These are phyloP conservation scores for Chalara sp. DNA, from an alignment of 2,329 filamentous ascomycete genomes.

Conservation along the genomic window DNA sequence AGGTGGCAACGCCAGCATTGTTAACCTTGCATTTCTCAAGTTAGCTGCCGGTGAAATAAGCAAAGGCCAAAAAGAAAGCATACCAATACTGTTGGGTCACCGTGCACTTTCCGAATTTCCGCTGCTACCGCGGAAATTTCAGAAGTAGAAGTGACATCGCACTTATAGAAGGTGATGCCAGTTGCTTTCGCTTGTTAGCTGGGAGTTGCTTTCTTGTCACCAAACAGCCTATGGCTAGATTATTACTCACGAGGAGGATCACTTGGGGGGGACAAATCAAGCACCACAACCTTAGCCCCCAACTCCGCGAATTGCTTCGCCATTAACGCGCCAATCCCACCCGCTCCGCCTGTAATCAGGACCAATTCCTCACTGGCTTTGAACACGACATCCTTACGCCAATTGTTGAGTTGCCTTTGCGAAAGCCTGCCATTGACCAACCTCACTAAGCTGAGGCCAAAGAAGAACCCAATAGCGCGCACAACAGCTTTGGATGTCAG, in stretches of 20 bases:
- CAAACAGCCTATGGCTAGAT: background rate
- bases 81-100: constrained; percentile 58
- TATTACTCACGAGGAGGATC: constrained; percentile 11
- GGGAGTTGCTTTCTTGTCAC: background rate
- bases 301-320: constrained; percentile 55
- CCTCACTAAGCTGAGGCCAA: constrained; percentile 43
- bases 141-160: constrained; percentile 56
- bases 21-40: constrained; percentile 38
- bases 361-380: constrained; percentile 63
- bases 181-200: constrained; percentile 28
- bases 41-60: too few relatives aligned
- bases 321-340: constrained; percentile 63
- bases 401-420: constrained; percentile 40
- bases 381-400: constrained; percentile 43
- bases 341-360: constrained; percentile 67
- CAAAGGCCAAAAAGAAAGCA: background rate
- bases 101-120: constrained; percentile 47
- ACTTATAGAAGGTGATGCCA: constrained; percentile 57
- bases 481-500: constrained; percentile 13
- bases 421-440: constrained; percentile 45
- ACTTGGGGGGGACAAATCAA: constrained; percentile 57
- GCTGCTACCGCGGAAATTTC: constrained; percentile 45
- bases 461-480: constrained; percentile 25
- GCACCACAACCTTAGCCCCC: constrained; percentile 60
- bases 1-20: constrained; percentile 58